phyloP scores from a whole-genome alignment of 176 grass and related monocot genomes.

The Triticum urartu region DNA sequence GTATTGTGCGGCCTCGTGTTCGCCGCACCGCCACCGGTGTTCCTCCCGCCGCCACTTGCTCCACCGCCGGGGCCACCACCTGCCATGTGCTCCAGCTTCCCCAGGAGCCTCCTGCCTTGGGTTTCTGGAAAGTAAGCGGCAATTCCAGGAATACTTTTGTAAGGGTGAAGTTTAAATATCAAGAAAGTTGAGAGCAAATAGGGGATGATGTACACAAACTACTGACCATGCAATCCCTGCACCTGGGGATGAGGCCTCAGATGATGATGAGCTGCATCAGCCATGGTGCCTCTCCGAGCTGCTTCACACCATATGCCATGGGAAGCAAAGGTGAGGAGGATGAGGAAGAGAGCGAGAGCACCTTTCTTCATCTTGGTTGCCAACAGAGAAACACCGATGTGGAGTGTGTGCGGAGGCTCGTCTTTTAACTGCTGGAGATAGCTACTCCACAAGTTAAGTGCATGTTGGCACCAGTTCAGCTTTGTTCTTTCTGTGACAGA shows the following conservation, averaged over 20 bases:
- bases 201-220: not conserved
- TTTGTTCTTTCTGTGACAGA: not conserved
- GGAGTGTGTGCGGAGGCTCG: constrained; percentile 8
- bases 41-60: not conserved
- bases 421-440: constrained; percentile 21
- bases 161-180: not conserved
- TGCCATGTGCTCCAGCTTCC: constrained; percentile 19
- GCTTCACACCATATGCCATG: constrained; percentile 28
- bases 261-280: not conserved
- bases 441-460: constrained; percentile 5
- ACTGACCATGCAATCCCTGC: constrained; percentile 7
- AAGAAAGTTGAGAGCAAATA: not conserved
- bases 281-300: constrained; percentile 6
- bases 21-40: constrained; percentile 17
- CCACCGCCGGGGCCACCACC: not conserved
- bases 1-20: constrained; percentile 26
- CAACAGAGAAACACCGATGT: constrained; percentile 8
- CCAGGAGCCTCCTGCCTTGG: not conserved
- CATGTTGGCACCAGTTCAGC: constrained; percentile 1
- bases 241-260: constrained; percentile 23
- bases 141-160: not conserved
- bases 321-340: constrained; percentile 28
- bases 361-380: constrained; percentile 33
- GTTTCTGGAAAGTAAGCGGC: constrained; percentile 6
- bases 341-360: constrained; percentile 13